A percentile compares a stretch with the other conserved stretches of the same genome.
Evolutionary conservation across 495 filamentous ascomycete genomes (phyloP).

Genomic region (Penicillium taxi): DNA sequence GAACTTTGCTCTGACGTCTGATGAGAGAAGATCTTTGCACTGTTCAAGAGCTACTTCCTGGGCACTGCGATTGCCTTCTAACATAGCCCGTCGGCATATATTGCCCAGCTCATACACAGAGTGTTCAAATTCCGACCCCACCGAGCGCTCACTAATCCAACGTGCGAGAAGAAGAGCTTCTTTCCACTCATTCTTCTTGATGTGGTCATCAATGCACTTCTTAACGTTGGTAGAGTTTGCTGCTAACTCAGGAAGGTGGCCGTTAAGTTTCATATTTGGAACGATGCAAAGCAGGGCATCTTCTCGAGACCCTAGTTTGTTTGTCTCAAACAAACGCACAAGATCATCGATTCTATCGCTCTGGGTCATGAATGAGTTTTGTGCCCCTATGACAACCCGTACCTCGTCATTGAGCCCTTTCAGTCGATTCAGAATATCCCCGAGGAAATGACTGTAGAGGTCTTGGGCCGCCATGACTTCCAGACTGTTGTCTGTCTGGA

Average conservation of each 20-base stretch:
- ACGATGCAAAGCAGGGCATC: slow-evolving; percentile 33
- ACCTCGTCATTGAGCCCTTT: slow-evolving; percentile 14
- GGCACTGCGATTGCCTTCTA: slow-evolving; percentile 4
- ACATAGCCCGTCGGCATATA: slow-evolving; percentile 23
- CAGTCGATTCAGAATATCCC: slow-evolving; percentile 6
- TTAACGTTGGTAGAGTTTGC: slow-evolving; percentile 15
- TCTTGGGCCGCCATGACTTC: slow-evolving; percentile 33
- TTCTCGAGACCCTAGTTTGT: slow-evolving; percentile 24
- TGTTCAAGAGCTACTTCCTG: slow-evolving; percentile 11
- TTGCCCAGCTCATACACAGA: slow-evolving; percentile 24
- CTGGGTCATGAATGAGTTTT: slow-evolving; percentile 11
- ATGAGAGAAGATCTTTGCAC: slow-evolving; percentile 1
- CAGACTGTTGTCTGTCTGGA: slow-evolving; percentile 18
- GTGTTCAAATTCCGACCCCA: slow-evolving; percentile 18
- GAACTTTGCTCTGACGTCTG: slow-evolving; percentile 12
- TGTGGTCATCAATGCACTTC: slow-evolving; percentile 6
- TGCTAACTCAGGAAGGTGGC: slow-evolving; percentile 20
- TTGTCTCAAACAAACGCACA: slow-evolving; percentile 17
- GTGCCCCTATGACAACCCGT: slow-evolving; percentile 10
- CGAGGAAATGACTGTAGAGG: slow-evolving; percentile 29
- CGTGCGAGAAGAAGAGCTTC: slow-evolving; percentile 13
- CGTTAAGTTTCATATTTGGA: slow-evolving; percentile 14
- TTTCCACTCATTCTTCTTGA: slow-evolving; percentile 16
- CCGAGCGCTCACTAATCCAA: slow-evolving; percentile 26
- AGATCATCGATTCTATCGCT: slow-evolving; percentile 21